phyloP scores from a whole-genome alignment of 305 asterid genomes.

The Fraxinus baroniana region DNA sequence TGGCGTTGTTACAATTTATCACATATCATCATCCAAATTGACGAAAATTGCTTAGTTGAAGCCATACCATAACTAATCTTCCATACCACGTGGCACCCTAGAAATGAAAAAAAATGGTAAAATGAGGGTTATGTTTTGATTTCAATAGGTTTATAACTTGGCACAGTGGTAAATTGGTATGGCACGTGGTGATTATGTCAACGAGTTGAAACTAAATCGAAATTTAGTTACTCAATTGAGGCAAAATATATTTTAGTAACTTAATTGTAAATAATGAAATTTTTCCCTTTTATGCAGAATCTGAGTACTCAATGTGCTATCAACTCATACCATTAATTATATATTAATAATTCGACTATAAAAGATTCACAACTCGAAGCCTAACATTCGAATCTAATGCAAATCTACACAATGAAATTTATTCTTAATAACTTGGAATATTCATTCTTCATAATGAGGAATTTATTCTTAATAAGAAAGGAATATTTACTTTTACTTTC shows the following conservation, averaged over 20 bases:
- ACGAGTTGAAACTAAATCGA: not conserved
- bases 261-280: not conserved
- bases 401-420: not conserved
- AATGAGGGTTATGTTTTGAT: not conserved
- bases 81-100: not conserved
- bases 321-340: not conserved
- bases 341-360: not conserved
- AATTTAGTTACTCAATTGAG: not conserved
- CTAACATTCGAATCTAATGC: not conserved
- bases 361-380: not conserved
- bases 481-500: not conserved
- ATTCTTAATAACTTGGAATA: not conserved
- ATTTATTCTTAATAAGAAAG: too few species aligned
- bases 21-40: not conserved
- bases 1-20: not conserved
- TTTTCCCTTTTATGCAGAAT: not conserved
- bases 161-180: not conserved
- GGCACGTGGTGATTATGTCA: not conserved
- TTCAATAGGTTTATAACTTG: not conserved
- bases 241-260: not conserved
- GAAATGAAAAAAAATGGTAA: not conserved
- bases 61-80: not conserved
- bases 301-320: not conserved
- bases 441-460: not conserved
- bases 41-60: not conserved